Evolutionary conservation across 1,284 basidiomycete species (phyloP).

Genomic region (Mycosarcoma maydis): DNA sequence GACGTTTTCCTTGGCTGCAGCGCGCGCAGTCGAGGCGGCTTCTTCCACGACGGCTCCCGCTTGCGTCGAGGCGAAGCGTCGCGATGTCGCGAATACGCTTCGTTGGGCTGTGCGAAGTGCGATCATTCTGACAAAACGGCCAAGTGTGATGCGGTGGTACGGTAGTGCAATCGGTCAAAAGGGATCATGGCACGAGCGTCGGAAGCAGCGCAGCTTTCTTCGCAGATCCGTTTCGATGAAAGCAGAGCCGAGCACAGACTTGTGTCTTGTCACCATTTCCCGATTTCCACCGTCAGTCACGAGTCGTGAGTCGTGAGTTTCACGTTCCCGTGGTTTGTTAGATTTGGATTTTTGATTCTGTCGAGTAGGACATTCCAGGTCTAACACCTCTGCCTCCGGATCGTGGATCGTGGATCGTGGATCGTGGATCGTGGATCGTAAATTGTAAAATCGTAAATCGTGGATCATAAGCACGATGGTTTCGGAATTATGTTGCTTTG

Average conservation of each 20-base stretch:
- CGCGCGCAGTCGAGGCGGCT: constrained; percentile 13
- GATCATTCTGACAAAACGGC: too few relatives aligned
- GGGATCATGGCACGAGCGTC: constrained; percentile 22
- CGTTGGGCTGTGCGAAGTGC: constrained; percentile 14
- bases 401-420: too few relatives aligned
- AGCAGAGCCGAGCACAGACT: not conserved
- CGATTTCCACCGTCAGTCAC: constrained; percentile 17
- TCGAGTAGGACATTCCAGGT: too few relatives aligned
- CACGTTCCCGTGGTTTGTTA: not conserved
- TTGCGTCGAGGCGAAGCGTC: constrained; percentile 20
- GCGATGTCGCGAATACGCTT: not conserved
- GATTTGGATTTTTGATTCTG: too few relatives aligned
- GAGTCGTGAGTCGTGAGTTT: too few relatives aligned
- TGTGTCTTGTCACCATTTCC: constrained; percentile 8
- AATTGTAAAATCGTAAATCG: too few relatives aligned
- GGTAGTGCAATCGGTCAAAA: too few relatives aligned
- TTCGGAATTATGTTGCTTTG: not conserved
- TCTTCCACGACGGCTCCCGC: constrained; percentile 19
- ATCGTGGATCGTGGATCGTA: too few relatives aligned
- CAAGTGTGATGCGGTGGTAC: too few relatives aligned
- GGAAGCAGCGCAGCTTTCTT: not conserved
- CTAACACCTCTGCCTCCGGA: too few relatives aligned
- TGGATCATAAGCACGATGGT: too few relatives aligned
- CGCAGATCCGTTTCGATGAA: not conserved
- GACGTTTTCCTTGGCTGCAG: constrained; percentile 18